Conservation (phyloP, 768 basidiomycete genomes). For the Boletus speciosus region DNA sequence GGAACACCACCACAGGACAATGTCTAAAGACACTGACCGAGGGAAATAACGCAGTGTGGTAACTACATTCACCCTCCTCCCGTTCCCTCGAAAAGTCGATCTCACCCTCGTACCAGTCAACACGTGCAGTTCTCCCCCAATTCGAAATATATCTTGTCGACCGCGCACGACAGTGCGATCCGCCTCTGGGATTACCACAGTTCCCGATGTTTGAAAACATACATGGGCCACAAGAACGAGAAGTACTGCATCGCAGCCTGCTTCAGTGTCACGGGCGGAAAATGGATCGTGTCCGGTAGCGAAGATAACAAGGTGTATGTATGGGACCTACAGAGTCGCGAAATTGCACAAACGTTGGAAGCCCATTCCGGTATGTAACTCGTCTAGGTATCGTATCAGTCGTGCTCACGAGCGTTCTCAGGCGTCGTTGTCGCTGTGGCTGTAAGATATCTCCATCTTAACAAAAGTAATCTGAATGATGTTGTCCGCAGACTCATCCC, state of each 20-base stretch:
- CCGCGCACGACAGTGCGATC: conserved; percentile 89
- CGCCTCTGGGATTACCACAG: conserved; percentile 95
- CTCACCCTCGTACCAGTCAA: conserved; percentile 48
- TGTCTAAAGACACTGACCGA: conserved; percentile 96
- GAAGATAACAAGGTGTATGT: conserved; percentile 89
- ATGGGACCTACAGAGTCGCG: conserved; percentile 88
- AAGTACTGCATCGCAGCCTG: conserved; percentile 83
- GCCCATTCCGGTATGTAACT: conserved; percentile 60
- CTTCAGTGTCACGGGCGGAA: conserved; percentile 81
- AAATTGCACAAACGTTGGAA: conserved; percentile 76
- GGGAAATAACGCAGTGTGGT: conserved; percentile 84
- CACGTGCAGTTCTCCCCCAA: conserved; percentile 95
- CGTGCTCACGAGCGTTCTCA: conserved; percentile 7
- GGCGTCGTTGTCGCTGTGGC: conserved; percentile 77
- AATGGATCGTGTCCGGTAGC: conserved; percentile 88
- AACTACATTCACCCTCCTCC: background rate
- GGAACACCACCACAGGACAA: conserved; percentile 89
- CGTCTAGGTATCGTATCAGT: background rate
- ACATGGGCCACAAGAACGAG: conserved; percentile 75
- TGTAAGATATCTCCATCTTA: conserved; percentile 45
- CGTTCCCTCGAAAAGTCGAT: no score
- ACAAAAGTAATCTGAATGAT: background rate
- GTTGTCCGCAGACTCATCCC: conserved; percentile 66
- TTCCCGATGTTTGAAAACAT: conserved; percentile 87
- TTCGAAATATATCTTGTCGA: conserved; percentile 90